A percentile compares a stretch with the other conserved stretches of the same genome.
These are phyloP conservation scores for Debaryomyces singareniensis DNA, from an alignment of 1,139 yeast species.

Conservation along the genomic window DNA sequence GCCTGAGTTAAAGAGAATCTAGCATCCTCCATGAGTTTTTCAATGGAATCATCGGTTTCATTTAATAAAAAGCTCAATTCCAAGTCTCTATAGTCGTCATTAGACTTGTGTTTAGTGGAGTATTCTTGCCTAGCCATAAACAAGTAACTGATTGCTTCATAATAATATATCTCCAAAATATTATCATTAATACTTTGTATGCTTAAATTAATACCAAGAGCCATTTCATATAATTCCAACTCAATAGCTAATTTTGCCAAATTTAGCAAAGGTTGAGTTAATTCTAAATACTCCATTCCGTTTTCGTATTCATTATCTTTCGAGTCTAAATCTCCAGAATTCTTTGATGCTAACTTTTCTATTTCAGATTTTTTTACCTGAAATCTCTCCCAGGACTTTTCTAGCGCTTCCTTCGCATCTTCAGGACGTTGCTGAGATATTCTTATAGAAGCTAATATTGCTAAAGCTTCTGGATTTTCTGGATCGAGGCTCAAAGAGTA, in stretches of 20 bases:
- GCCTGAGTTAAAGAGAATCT: conserved; percentile 53
- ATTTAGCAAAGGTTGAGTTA: conserved; percentile 63
- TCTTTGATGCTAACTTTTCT: conserved; percentile 22
- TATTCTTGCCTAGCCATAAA: conserved; percentile 44
- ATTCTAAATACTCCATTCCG: conserved; percentile 53
- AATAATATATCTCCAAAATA: conserved; percentile 70
- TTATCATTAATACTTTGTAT: conserved; percentile 78
- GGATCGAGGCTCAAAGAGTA: conserved; percentile 58
- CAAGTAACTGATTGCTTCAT: conserved; percentile 73
- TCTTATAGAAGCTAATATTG: conserved; percentile 78
- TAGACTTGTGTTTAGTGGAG: conserved; percentile 11
- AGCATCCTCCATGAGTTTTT: conserved; percentile 36
- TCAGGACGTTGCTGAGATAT: conserved; percentile 75
- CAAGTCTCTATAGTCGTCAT: conserved; percentile 46
- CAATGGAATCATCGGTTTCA: conserved; percentile 22
- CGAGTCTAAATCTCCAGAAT: conserved; percentile 1
- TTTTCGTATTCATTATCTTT: conserved; percentile 15
- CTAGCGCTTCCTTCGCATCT: conserved; percentile 69
- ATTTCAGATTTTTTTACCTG: conserved; percentile 42
- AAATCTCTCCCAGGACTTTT: conserved; percentile 70
- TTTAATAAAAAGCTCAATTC: conserved; percentile 27
- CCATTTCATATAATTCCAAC: conserved; percentile 62
- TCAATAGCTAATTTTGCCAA: conserved; percentile 73
- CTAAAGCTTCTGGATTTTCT: conserved; percentile 72
- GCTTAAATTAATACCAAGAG: conserved; percentile 52